phyloP scores from a whole-genome alignment of 2,329 filamentous ascomycete genomes.

The Nemania sp. region DNA sequence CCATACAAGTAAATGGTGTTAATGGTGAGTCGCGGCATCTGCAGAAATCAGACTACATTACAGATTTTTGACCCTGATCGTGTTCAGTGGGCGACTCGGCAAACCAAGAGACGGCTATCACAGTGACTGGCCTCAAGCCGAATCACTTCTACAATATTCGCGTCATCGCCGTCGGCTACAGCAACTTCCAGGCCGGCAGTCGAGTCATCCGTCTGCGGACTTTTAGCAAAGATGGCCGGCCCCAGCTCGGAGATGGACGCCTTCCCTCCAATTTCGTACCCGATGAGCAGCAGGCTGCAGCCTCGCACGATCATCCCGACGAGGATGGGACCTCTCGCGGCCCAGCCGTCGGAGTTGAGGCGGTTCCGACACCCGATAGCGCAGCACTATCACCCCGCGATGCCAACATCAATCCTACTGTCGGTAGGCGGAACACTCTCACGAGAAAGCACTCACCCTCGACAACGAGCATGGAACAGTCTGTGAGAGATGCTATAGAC shows the following conservation, averaged over 20 bases:
- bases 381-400: slow-evolving; percentile 68
- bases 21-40: slow-evolving; percentile 63
- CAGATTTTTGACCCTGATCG: slow-evolving; percentile 22
- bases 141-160: slow-evolving; percentile 91
- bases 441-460: slow-evolving; percentile 78
- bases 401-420: slow-evolving; percentile 47
- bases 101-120: slow-evolving; percentile 82
- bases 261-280: slow-evolving; percentile 59
- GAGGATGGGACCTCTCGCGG: slow-evolving; percentile 53
- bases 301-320: slow-evolving; percentile 49
- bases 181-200: slow-evolving; percentile 91
- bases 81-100: slow-evolving; percentile 78
- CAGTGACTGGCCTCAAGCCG: slow-evolving; percentile 83
- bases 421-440: slow-evolving; percentile 65
- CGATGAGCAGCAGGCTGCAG: slow-evolving; percentile 51
- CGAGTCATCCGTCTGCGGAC: slow-evolving; percentile 83
- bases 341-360: slow-evolving; percentile 62
- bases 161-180: slow-evolving; percentile 86
- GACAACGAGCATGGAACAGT: slow-evolving; percentile 59
- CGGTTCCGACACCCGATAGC: slow-evolving; percentile 63
- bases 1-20: slow-evolving; percentile 91
- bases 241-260: slow-evolving; percentile 60
- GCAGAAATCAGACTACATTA: slow-evolving; percentile 3
- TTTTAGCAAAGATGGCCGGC: slow-evolving; percentile 64
- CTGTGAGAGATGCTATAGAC: slow-evolving; percentile 47